Conservation (phyloP, 495 filamentous ascomycete genomes). For the Penicillium riverlandense region DNA sequence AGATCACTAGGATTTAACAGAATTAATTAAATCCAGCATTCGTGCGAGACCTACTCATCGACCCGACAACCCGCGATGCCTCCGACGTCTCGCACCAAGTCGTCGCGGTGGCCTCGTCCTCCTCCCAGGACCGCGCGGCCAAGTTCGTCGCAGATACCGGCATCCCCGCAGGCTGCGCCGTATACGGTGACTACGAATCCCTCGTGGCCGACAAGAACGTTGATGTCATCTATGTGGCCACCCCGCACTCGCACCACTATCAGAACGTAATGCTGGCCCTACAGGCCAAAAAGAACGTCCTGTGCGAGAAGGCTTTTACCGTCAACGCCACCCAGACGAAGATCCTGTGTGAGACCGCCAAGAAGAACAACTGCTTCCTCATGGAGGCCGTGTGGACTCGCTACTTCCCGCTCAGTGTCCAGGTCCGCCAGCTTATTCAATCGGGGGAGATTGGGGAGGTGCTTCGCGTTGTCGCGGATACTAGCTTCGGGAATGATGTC, state of each 20-base stretch:
- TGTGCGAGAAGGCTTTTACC: slow-evolving; percentile 92
- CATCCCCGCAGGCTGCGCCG: slow-evolving; percentile 56
- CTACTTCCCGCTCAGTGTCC: slow-evolving; percentile 76
- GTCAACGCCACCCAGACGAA: slow-evolving; percentile 77
- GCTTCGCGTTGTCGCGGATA: slow-evolving; percentile 69
- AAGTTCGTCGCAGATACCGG: slow-evolving; percentile 64
- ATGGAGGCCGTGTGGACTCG: slow-evolving; percentile 98
- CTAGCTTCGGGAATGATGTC: slow-evolving; percentile 43
- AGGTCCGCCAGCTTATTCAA: slow-evolving; percentile 64
- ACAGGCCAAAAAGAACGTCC: slow-evolving; percentile 77
- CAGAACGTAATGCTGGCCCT: slow-evolving; percentile 79
- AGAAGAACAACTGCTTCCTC: slow-evolving; percentile 76
- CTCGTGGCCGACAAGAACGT: slow-evolving; percentile 70
- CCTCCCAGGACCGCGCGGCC: slow-evolving; percentile 57
- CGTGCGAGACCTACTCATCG: slow-evolving; percentile 72
- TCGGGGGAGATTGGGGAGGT: slow-evolving; percentile 69
- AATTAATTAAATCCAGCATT: slow-evolving; percentile 45
- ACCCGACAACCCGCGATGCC: slow-evolving; percentile 64
- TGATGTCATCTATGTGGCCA: slow-evolving; percentile 89
- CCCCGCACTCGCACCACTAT: slow-evolving; percentile 93
- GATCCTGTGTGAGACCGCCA: slow-evolving; percentile 66
- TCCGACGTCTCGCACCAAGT: slow-evolving; percentile 72
- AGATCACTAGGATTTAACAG: neutral
- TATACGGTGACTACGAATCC: slow-evolving; percentile 76
- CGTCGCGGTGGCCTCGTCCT: slow-evolving; percentile 75